These are phyloP conservation scores for Populus alba DNA, from an alignment of 345 rosid species.

Conservation along the genomic window DNA sequence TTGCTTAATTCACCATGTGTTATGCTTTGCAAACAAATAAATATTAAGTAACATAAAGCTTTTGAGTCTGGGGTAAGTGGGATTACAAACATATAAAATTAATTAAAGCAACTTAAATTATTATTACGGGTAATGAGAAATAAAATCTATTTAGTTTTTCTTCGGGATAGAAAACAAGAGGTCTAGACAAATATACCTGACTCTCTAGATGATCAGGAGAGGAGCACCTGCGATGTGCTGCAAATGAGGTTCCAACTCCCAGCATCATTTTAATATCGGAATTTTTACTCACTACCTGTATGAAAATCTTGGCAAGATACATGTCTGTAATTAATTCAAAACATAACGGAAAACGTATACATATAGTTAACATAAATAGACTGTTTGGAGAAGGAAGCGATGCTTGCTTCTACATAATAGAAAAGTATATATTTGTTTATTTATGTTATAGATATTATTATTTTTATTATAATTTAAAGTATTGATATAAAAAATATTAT, in stretches of 20 bases:
- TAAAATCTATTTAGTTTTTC: neutral
- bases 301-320: conserved; percentile 13
- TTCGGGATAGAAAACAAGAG: neutral
- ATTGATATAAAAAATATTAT: too few relatives aligned
- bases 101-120: neutral
- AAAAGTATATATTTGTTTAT: too few relatives aligned
- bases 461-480: too few relatives aligned
- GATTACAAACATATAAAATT: neutral
- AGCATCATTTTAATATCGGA: neutral
- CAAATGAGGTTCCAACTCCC: conserved; percentile 21
- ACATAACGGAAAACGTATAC: neutral
- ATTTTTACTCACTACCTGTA: conserved; percentile 9
- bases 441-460: too few relatives aligned
- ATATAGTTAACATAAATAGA: neutral
- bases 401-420: too few relatives aligned
- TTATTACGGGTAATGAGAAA: neutral
- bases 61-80: neutral
- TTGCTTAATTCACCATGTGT: neutral
- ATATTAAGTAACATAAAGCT: too few relatives aligned
- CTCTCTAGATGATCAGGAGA: conserved; percentile 86
- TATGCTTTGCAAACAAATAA: neutral
- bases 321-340: conserved; percentile 6
- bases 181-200: conserved; percentile 51
- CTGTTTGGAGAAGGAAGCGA: too few relatives aligned
- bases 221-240: conserved; percentile 98